Evolutionary conservation across 2,329 filamentous ascomycete genomes (phyloP).

Genomic region (Teratosphaeria pseudoeucalypti): DNA sequence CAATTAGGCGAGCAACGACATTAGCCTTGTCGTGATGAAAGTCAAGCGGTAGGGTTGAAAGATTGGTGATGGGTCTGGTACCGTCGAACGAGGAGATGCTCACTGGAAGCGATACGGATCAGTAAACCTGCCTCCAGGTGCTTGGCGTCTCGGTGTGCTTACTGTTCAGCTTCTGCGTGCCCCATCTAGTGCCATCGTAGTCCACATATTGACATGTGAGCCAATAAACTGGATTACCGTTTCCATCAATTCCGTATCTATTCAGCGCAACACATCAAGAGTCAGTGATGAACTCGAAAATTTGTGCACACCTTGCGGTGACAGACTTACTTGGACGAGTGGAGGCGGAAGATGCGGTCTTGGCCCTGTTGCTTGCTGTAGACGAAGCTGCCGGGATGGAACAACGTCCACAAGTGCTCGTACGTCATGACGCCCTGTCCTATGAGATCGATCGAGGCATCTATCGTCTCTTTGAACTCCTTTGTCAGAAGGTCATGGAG

Average conservation of each 20-base stretch:
- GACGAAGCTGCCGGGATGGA: constrained; percentile 24
- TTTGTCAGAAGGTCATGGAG: constrained; percentile 28
- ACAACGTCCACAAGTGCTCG: constrained; percentile 26
- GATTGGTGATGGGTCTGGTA: constrained; percentile 31
- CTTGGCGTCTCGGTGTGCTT: too few relatives aligned
- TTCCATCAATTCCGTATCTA: constrained; percentile 22
- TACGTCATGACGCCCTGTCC: constrained; percentile 26
- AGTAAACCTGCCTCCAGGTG: too few relatives aligned
- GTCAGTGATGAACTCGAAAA: too few relatives aligned
- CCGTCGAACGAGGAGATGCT: constrained; percentile 28
- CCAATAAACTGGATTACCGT: constrained; percentile 29
- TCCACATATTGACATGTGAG: constrained; percentile 24
- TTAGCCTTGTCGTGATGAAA: constrained; percentile 33
- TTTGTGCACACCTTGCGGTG: too few relatives aligned
- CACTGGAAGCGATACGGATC: constrained; percentile 4
- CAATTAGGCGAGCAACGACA: constrained; percentile 31
- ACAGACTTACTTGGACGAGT: constrained; percentile 7
- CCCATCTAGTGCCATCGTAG: constrained; percentile 30
- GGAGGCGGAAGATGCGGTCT: constrained; percentile 27
- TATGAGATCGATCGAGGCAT: constrained; percentile 29
- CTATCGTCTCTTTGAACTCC: constrained; percentile 34
- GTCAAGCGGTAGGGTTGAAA: constrained; percentile 35
- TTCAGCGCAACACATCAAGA: too few relatives aligned
- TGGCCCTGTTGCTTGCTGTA: constrained; percentile 28
- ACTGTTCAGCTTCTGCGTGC: constrained; percentile 19